phyloP scores from a whole-genome alignment of 768 basidiomycete genomes.

The Russula foetens region DNA sequence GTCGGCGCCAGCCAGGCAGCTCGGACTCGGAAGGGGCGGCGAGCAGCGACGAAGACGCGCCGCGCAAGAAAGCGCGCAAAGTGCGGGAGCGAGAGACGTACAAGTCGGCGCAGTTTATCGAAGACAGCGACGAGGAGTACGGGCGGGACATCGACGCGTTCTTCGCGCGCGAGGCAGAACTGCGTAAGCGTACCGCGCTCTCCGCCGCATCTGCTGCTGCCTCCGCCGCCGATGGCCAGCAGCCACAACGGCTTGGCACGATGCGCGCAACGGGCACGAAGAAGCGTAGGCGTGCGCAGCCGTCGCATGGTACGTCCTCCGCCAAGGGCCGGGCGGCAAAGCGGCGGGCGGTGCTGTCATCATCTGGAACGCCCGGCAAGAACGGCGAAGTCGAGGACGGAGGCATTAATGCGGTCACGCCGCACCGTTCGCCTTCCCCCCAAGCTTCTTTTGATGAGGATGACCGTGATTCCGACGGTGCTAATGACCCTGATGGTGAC shows the following conservation, averaged over 20 bases:
- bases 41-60: slow-evolving; percentile 29
- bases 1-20: slow-evolving; percentile 42
- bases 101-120: slow-evolving; percentile 87
- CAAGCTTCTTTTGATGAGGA: background rate
- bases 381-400: background rate
- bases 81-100: slow-evolving; percentile 64
- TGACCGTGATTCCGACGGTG: background rate
- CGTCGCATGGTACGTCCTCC: slow-evolving; percentile 31
- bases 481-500: background rate
- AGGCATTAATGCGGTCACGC: background rate
- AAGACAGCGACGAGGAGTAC: slow-evolving; percentile 77
- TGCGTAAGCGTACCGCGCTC: slow-evolving; percentile 43
- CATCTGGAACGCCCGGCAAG: background rate
- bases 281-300: slow-evolving; percentile 47
- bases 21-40: slow-evolving; percentile 35
- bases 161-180: slow-evolving; percentile 61
- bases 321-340: slow-evolving; percentile 31
- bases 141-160: slow-evolving; percentile 76
- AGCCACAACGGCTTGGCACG: slow-evolving; percentile 31
- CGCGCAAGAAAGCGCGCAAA: slow-evolving; percentile 39
- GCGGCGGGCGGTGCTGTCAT: slow-evolving; percentile 16
- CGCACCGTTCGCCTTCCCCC: background rate
- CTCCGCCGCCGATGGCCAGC: slow-evolving; percentile 25
- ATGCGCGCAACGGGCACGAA: slow-evolving; percentile 45
- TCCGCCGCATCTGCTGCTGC: slow-evolving; percentile 26